These are phyloP conservation scores for Podospora appendiculata DNA, from an alignment of 495 filamentous ascomycete genomes.

Conservation along the genomic window DNA sequence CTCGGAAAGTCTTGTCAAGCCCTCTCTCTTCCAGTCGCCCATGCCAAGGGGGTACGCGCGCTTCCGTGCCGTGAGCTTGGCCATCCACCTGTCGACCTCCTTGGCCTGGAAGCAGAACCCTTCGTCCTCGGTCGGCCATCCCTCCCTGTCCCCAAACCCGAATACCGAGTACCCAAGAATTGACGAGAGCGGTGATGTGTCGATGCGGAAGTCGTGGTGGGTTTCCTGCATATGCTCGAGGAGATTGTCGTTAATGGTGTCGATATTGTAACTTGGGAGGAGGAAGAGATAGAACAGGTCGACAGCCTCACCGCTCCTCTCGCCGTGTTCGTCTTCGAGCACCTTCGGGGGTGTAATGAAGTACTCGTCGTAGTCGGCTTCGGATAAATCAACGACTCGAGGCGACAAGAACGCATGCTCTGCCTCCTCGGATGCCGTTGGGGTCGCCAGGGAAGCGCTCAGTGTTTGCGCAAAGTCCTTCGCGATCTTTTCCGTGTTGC, in stretches of 20 bases:
- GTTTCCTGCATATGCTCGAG: conserved; percentile 80
- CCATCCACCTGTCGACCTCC: conserved; percentile 91
- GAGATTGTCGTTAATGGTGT: conserved; percentile 75
- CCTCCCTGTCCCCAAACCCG: conserved; percentile 83
- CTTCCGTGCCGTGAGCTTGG: conserved; percentile 75
- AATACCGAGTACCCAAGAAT: conserved; percentile 87
- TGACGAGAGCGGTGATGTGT: conserved; percentile 70
- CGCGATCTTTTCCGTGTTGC: conserved; percentile 64
- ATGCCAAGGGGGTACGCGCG: conserved; percentile 76
- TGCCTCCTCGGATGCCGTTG: background rate
- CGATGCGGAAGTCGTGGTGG: conserved; percentile 91
- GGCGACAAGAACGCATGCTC: conserved; percentile 46
- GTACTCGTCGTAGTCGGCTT: conserved; percentile 86
- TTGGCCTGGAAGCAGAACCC: conserved; percentile 88
- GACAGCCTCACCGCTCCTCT: conserved; percentile 20
- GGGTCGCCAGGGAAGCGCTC: conserved; percentile 9
- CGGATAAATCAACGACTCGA: conserved; percentile 67
- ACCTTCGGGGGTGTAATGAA: conserved; percentile 60
- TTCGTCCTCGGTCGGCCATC: conserved; percentile 83
- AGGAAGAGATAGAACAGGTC: conserved; percentile 77
- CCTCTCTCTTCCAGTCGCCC: conserved; percentile 75
- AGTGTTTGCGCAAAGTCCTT: conserved; percentile 43
- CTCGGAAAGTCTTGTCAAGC: conserved; percentile 54
- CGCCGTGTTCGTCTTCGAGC: conserved; percentile 8
- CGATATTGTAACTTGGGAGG: conserved; percentile 85